Percentiles rank a stretch among this genome's conserved stretches.
Conservation (phyloP, 192 early-diverging fungal species). For the Coemansia guatemalensis region DNA sequence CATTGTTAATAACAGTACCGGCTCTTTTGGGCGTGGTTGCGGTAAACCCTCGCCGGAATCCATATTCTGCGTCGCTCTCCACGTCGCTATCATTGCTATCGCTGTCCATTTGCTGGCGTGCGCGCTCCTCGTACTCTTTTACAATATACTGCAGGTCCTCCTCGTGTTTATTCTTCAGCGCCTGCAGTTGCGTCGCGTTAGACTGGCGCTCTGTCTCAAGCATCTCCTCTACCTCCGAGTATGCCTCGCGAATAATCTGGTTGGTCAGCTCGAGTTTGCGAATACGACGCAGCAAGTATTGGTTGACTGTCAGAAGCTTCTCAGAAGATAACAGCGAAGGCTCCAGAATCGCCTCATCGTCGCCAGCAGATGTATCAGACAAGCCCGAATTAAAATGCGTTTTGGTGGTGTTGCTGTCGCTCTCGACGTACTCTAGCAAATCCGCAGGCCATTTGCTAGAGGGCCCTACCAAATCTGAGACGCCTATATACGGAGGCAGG, state of each 20-base stretch:
- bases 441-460: neutral
- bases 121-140: constrained; percentile 29
- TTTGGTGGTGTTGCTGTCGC: constrained; percentile 15
- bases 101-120: constrained; percentile 12
- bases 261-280: constrained; percentile 55
- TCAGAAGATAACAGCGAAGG: constrained; percentile 3
- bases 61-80: constrained; percentile 21
- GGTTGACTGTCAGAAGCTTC: constrained; percentile 23
- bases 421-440: constrained; percentile 3
- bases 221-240: constrained; percentile 46
- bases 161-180: constrained; percentile 37
- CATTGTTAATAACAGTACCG: neutral
- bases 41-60: constrained; percentile 20
- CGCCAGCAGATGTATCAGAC: constrained; percentile 6
- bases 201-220: constrained; percentile 49
- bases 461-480: neutral
- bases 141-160: constrained; percentile 38
- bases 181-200: constrained; percentile 27
- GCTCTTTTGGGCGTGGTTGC: constrained; percentile 4
- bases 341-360: constrained; percentile 9
- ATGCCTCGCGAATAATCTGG: constrained; percentile 50
- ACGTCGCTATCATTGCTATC: constrained; percentile 20
- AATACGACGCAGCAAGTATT: constrained; percentile 42
- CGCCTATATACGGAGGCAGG: neutral
- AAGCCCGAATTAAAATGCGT: constrained; percentile 1